Percentiles rank a stretch among this genome's conserved stretches.
Conservation (phyloP, 2,329 filamentous ascomycete species). For the Nemania diffusa region DNA sequence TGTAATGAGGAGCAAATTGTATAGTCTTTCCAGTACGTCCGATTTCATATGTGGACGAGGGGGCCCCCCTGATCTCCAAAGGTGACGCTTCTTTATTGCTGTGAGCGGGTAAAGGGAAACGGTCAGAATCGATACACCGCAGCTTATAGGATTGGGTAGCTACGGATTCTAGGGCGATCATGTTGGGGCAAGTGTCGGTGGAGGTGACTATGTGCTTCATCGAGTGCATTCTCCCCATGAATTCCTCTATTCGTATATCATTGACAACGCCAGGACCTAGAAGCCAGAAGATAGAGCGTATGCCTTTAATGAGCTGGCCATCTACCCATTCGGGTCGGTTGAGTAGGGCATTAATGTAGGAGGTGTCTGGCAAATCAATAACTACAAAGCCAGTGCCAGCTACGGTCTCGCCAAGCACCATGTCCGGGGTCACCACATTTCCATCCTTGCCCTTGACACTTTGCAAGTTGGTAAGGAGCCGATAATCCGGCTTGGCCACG, state of each 20-base stretch:
- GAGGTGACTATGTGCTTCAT: constrained; percentile 83
- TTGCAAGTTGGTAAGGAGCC: constrained; percentile 69
- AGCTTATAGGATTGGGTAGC: constrained; percentile 75
- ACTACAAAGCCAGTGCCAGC: constrained; percentile 80
- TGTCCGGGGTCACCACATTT: constrained; percentile 79
- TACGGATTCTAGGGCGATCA: constrained; percentile 74
- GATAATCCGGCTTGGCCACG: constrained; percentile 68
- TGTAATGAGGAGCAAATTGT: constrained; percentile 59
- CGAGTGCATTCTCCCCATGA: constrained; percentile 70
- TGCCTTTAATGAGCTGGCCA: constrained; percentile 70
- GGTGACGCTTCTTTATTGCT: constrained; percentile 63
- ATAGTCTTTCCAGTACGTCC: constrained; percentile 59
- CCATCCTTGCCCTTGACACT: constrained; percentile 73
- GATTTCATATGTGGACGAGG: constrained; percentile 49
- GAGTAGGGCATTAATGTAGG: constrained; percentile 77
- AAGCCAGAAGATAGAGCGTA: constrained; percentile 82
- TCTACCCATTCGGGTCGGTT: constrained; percentile 77
- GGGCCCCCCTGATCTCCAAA: constrained; percentile 32
- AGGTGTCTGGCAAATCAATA: constrained; percentile 77
- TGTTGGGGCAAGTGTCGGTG: constrained; percentile 78
- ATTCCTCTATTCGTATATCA: constrained; percentile 71
- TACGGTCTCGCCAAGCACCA: constrained; percentile 78
- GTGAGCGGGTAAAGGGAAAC: constrained; percentile 76
- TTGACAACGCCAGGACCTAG: constrained; percentile 74
- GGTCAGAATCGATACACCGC: constrained; percentile 75